These are phyloP conservation scores for Thymus mandschuricus DNA, from an alignment of 257 asterid genomes.

Conservation along the genomic window DNA sequence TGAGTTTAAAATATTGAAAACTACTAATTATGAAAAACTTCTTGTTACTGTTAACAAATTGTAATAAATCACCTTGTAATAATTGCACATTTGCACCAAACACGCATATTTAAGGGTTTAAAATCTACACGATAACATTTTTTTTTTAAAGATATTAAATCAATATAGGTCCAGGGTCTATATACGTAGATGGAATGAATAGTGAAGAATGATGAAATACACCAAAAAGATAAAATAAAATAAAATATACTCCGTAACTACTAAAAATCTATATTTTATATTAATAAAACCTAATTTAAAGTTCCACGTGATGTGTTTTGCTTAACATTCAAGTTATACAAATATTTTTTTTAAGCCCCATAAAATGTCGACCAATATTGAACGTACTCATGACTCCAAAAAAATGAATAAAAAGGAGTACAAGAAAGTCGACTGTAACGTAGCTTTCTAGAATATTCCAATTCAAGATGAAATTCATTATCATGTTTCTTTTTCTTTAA, in stretches of 20 bases:
- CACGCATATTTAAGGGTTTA: no score
- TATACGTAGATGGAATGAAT: background rate
- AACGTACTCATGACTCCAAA: background rate
- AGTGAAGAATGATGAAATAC: background rate
- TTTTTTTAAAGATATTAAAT: background rate
- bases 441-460: slow-evolving; percentile 1
- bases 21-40: no score
- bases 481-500: background rate
- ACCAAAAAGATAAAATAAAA: background rate
- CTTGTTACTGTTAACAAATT: no score
- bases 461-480: background rate
- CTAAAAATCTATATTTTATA: background rate
- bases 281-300: background rate
- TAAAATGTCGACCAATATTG: background rate
- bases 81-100: no score
- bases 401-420: background rate
- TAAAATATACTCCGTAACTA: no score
- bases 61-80: no score
- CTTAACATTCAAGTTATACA: slow-evolving; percentile 12
- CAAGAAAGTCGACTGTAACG: background rate
- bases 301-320: slow-evolving; percentile 1
- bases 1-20: no score
- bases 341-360: background rate
- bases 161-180: background rate
- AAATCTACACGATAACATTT: no score